Evolutionary conservation across 306 rosid genomes (phyloP).

Genomic region (Heteromeles arbutifolia): DNA sequence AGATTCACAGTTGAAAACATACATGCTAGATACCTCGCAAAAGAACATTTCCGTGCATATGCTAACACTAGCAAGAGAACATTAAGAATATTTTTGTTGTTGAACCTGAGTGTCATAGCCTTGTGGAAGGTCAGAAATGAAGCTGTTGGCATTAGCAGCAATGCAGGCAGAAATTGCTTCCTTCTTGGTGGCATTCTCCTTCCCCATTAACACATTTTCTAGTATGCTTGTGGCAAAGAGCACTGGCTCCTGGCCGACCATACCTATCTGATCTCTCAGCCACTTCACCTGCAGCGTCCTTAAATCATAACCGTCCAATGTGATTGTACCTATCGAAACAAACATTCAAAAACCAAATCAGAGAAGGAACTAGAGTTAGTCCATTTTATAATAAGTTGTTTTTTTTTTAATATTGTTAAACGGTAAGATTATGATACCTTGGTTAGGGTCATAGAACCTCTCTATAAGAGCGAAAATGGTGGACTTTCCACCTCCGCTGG

Average conservation of each 20-base stretch:
- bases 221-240: slow-evolving; percentile 74
- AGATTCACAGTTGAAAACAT: not conserved
- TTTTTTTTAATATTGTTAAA: not conserved
- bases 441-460: slow-evolving; percentile 72
- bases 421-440: slow-evolving; percentile 32
- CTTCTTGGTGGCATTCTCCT: slow-evolving; percentile 60
- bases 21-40: not conserved
- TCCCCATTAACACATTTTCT: slow-evolving; percentile 92
- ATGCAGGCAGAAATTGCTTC: slow-evolving; percentile 80
- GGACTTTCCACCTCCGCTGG: slow-evolving; percentile 95
- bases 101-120: slow-evolving; percentile 81
- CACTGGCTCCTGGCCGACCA: slow-evolving; percentile 86
- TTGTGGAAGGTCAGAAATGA: slow-evolving; percentile 66
- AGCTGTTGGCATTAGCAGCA: slow-evolving; percentile 74
- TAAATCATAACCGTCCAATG: slow-evolving; percentile 75
- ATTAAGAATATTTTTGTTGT: not conserved
- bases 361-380: not conserved
- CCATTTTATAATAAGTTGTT: not conserved
- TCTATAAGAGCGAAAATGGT: slow-evolving; percentile 83
- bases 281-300: slow-evolving; percentile 71
- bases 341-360: slow-evolving; percentile 14
- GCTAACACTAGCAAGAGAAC: not conserved
- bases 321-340: slow-evolving; percentile 47
- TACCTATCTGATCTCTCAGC: slow-evolving; percentile 84
- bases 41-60: not conserved